phyloP scores from a whole-genome alignment of 192 early-diverging fungal species.

The Mortierella hygrophila region DNA sequence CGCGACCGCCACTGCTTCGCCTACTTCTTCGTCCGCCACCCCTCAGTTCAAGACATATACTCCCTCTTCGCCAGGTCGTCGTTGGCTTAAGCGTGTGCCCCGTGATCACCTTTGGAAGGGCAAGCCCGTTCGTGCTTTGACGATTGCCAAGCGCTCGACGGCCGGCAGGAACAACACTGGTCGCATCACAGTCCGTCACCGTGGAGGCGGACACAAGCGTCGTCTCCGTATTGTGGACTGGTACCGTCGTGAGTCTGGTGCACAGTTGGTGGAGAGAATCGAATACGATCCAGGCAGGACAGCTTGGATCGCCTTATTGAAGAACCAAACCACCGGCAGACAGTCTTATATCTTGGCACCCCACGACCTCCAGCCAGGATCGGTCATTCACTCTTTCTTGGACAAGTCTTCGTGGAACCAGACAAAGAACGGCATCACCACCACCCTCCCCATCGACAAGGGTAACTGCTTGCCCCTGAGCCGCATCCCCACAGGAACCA shows the following conservation, averaged over 20 bases:
- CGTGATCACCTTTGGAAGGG: constrained; percentile 93
- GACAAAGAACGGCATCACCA: constrained; percentile 52
- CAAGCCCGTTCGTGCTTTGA: constrained; percentile 81
- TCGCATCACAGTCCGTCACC: constrained; percentile 90
- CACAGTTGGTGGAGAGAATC: constrained; percentile 87
- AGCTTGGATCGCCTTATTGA: constrained; percentile 88
- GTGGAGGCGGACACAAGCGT: constrained; percentile 93
- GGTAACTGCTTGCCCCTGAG: constrained; percentile 93
- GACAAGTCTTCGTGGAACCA: constrained; percentile 52
- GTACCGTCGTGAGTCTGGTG: constrained; percentile 77
- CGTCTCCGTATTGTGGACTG: constrained; percentile 92
- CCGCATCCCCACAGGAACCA: constrained; percentile 93
- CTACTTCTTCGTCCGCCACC: constrained; percentile 35
- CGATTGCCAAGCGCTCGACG: constrained; percentile 83
- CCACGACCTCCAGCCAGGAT: constrained; percentile 79
- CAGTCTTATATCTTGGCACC: constrained; percentile 91
- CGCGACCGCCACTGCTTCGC: constrained; percentile 15
- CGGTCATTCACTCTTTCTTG: constrained; percentile 77
- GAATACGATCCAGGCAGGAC: constrained; percentile 96
- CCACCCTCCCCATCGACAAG: constrained; percentile 70
- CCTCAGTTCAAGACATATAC: constrained; percentile 94
- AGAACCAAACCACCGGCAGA: constrained; percentile 79
- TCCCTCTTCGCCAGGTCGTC: constrained; percentile 85
- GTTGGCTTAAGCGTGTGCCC: constrained; percentile 86
- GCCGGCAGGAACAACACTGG: constrained; percentile 94